These are phyloP conservation scores for Phytophthora podocarpi DNA, from an alignment of 352 stramenopile species.

Conservation along the genomic window DNA sequence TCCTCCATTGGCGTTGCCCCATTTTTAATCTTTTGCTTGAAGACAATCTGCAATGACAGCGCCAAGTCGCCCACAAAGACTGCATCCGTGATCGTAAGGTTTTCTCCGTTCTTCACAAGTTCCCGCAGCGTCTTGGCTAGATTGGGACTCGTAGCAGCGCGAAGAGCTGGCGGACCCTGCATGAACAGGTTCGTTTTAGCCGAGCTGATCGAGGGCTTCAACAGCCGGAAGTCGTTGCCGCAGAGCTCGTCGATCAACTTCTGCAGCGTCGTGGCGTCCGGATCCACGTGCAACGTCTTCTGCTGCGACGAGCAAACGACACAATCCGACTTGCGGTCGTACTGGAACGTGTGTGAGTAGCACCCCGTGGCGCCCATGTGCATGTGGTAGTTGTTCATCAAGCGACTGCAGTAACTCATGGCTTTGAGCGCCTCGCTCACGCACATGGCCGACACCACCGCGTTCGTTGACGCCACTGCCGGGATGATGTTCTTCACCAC, in stretches of 20 bases:
- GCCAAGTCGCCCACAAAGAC: slow-evolving; percentile 88
- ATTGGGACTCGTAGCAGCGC: slow-evolving; percentile 92
- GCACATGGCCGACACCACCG: slow-evolving; percentile 95
- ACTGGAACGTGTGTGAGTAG: slow-evolving; percentile 97
- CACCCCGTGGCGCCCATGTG: slow-evolving; percentile 96
- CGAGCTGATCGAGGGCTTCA: slow-evolving; percentile 78
- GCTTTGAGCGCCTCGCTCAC: slow-evolving; percentile 98
- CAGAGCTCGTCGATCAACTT: slow-evolving; percentile 72
- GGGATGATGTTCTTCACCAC: slow-evolving; percentile 99
- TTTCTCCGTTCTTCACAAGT: slow-evolving; percentile 90
- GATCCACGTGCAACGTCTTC: slow-evolving; percentile 62
- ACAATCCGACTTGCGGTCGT: slow-evolving; percentile 92
- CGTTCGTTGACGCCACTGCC: slow-evolving; percentile 97
- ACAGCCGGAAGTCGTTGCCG: slow-evolving; percentile 59
- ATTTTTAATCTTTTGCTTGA: slow-evolving; percentile 39
- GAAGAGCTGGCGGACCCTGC: slow-evolving; percentile 80
- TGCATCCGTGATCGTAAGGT: slow-evolving; percentile 94
- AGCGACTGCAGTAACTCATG: slow-evolving; percentile 95
- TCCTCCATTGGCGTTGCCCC: slow-evolving; percentile 31
- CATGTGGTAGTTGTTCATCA: slow-evolving; percentile 99
- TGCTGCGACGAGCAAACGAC: slow-evolving; percentile 85
- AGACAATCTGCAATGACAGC: slow-evolving; percentile 70
- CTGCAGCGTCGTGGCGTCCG: slow-evolving; percentile 56
- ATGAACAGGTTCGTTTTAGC: slow-evolving; percentile 75
- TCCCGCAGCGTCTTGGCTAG: slow-evolving; percentile 90